A percentile compares a stretch with the other conserved stretches of the same genome.
Evolutionary conservation across 495 filamentous ascomycete species (phyloP).

Genomic region (Zalerion maritima): DNA sequence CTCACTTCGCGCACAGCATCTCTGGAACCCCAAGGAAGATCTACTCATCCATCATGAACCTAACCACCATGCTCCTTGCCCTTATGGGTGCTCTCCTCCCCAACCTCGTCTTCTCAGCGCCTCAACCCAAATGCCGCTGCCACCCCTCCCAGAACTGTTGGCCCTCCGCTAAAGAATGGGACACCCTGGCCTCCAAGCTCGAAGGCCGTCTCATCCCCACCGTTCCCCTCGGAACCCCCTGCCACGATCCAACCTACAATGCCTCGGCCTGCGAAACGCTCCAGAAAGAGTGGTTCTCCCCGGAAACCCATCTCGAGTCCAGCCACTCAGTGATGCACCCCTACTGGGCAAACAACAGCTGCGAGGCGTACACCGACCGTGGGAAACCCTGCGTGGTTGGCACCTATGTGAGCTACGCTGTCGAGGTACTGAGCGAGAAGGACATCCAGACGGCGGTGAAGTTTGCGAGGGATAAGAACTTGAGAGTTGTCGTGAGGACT

Average conservation of each 20-base stretch:
- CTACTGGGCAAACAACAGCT: not conserved
- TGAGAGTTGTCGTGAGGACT: no score
- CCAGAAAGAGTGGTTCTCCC: constrained; percentile 13
- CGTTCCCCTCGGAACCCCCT: constrained; percentile 27
- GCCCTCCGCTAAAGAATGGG: constrained; percentile 29
- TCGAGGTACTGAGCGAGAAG: constrained; percentile 8
- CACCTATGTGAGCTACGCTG: constrained; percentile 6
- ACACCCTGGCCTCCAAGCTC: constrained; percentile 26
- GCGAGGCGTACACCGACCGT: constrained; percentile 4
- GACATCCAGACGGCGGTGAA: constrained; percentile 8
- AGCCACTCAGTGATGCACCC: not conserved
- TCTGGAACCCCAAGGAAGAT: no score
- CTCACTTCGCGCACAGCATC: no score
- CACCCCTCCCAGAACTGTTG: no score
- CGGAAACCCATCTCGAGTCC: constrained; percentile 5
- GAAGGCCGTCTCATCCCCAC: constrained; percentile 31
- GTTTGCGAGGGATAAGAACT: constrained; percentile 11
- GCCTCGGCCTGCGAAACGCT: constrained; percentile 18
- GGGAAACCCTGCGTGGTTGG: constrained; percentile 1
- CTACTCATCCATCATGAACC: no score
- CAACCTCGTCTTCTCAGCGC: no score
- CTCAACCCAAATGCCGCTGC: no score
- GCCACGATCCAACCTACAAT: constrained; percentile 30
- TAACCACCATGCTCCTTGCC: no score
- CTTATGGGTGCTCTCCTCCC: no score